Base-by-base conservation (phyloP, 257 asterid species). In the Capsicum chinense region DNA sequence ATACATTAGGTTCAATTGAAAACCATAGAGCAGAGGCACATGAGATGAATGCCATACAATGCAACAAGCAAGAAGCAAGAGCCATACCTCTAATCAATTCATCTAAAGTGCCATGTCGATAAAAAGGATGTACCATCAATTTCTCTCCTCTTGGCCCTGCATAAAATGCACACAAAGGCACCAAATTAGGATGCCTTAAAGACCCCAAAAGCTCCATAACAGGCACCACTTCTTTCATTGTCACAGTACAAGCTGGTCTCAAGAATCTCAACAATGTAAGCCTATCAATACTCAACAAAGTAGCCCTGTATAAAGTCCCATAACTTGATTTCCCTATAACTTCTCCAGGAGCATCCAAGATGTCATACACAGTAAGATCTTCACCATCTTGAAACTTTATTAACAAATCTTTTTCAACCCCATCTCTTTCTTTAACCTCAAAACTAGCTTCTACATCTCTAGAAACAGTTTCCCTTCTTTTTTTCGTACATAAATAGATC, bases 341-440 rank as follows among this genome's bases (percentile, higher is more conserved):
- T 83, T 94, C 98, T 54, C 98, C 97, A 9, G 98, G 97, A 60
- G 98, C 98, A 70, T 94, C 98, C 5, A 94, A 93, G 70, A 94
- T 92, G 73, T 91, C 97, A 84, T 86, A 79, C 7, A 87, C 92
- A 70, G 85, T 88, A 0, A 94, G 95, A 88, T 89, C 91, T 87
- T 92, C 95, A 80, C 93, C 93, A 13, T 96, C 97, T 58, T 89
- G 84, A 80, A 94, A 94, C 89, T 87, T 92, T 44, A 94, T 87
- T 87, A 94, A 88, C 58, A 85, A 97, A 91, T 90, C 95, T 79
- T 78, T 78, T 35, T 82, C 90, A 19, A 47, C 37, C 82, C 84
- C 92, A 69, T 85, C 94, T 21, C 79, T 89, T 87, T 87, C 93
- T 87, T 89, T 88, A 11, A 83, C 59, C 84, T 92, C 95, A 9